Percentiles rank a stretch among this genome's conserved stretches.
Evolutionary conservation across 2,329 filamentous ascomycete genomes (phyloP).

Genomic region (Myriosclerotinia scirpicola): DNA sequence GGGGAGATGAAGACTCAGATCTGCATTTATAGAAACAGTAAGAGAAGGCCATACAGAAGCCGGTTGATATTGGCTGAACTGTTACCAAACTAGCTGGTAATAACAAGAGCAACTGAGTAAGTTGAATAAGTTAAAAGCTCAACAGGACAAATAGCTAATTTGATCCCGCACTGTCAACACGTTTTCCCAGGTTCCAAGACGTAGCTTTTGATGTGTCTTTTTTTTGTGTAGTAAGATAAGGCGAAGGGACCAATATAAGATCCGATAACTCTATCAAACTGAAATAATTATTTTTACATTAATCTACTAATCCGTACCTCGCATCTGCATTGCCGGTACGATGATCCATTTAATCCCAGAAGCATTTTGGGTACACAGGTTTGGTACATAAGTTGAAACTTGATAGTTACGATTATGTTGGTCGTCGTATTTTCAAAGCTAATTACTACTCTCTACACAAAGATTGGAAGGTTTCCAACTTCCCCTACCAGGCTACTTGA

Average conservation of each 20-base stretch:
- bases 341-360: constrained; percentile 20
- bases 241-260: constrained; percentile 21
- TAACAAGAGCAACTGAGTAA: constrained; percentile 4
- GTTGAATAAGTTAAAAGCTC: constrained; percentile 1
- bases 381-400: too few species aligned
- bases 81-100: constrained; percentile 1
- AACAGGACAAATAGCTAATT: constrained; percentile 11
- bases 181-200: constrained; percentile 9
- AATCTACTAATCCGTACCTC: constrained; percentile 32
- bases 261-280: constrained; percentile 12
- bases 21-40: constrained; percentile 23
- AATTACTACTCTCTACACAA: too few species aligned
- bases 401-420: too few species aligned
- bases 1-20: constrained; percentile 25
- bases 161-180: constrained; percentile 14
- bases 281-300: constrained; percentile 26
- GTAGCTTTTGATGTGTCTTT: constrained; percentile 3
- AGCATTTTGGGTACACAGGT: constrained; percentile 10
- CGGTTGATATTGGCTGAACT: constrained; percentile 10
- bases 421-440: too few species aligned
- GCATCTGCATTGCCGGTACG: constrained; percentile 26
- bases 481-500: too few species aligned
- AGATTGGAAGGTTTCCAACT: too few species aligned
- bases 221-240: not conserved
- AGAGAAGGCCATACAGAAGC: not conserved